phyloP scores from a whole-genome alignment of 441 rosid genomes.

The Erodium chrysanthum region DNA sequence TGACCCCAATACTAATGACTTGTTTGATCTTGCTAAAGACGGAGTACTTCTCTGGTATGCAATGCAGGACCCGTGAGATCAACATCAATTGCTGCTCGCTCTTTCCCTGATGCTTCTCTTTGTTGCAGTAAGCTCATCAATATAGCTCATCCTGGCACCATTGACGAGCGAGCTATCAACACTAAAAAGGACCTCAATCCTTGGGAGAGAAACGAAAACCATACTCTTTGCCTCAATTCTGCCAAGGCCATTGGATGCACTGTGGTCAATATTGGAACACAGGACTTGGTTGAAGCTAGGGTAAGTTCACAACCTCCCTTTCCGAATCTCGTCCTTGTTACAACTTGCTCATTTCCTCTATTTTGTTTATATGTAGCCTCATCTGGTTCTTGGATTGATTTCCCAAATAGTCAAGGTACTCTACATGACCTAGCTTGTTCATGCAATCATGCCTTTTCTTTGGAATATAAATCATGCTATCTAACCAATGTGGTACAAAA shows the following conservation, averaged over 20 bases:
- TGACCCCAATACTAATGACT: slow-evolving; percentile 59
- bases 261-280: slow-evolving; percentile 90
- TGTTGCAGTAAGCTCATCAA: slow-evolving; percentile 84
- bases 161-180: slow-evolving; percentile 97
- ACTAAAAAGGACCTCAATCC: slow-evolving; percentile 73
- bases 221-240: slow-evolving; percentile 92
- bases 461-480: slow-evolving; percentile 1
- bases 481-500: background rate
- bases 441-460: no score
- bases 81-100: background rate
- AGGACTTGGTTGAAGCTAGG: slow-evolving; percentile 89
- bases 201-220: slow-evolving; percentile 98
- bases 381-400: slow-evolving; percentile 89
- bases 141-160: slow-evolving; percentile 94
- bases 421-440: slow-evolving; percentile 4
- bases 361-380: slow-evolving; percentile 47
- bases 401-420: slow-evolving; percentile 95
- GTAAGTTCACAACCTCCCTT: slow-evolving; percentile 33
- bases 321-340: background rate
- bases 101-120: slow-evolving; percentile 16
- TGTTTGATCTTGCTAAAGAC: slow-evolving; percentile 79
- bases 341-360: slow-evolving; percentile 8
- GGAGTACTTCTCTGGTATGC: slow-evolving; percentile 96
- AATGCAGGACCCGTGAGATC: slow-evolving; percentile 4
- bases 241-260: slow-evolving; percentile 99